Evolutionary conservation across 805 yeast species (phyloP).

Genomic region (Ogataea philodendri): DNA sequence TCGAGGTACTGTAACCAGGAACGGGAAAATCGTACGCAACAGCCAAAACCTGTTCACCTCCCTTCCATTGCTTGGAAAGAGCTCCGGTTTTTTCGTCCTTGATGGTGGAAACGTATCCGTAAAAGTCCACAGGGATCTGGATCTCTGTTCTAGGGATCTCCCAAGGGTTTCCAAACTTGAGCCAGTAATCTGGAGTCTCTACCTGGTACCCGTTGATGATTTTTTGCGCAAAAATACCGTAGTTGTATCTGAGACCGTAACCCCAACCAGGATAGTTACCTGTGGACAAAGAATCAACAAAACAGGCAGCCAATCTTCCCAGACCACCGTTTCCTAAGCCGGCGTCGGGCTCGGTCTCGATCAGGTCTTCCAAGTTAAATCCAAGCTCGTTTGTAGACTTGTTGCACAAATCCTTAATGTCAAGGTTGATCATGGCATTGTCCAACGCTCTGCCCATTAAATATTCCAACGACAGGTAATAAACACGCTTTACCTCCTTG

Average conservation of each 20-base stretch:
- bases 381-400: constrained; percentile 71
- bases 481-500: constrained; percentile 80
- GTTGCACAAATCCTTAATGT: constrained; percentile 57
- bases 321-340: constrained; percentile 95
- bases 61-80: constrained; percentile 68
- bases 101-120: constrained; percentile 70
- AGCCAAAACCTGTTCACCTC: constrained; percentile 87
- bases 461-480: constrained; percentile 83
- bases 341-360: constrained; percentile 88
- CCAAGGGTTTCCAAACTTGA: constrained; percentile 88
- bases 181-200: constrained; percentile 94
- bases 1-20: constrained; percentile 81
- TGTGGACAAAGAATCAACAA: constrained; percentile 82
- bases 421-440: constrained; percentile 83
- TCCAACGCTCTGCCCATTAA: constrained; percentile 95
- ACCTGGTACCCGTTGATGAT: constrained; percentile 92
- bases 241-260: constrained; percentile 88
- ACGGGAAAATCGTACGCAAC: constrained; percentile 89
- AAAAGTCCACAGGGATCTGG: constrained; percentile 85
- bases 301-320: constrained; percentile 93
- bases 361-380: constrained; percentile 80
- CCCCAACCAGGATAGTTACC: constrained; percentile 95
- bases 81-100: constrained; percentile 53
- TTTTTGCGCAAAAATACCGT: constrained; percentile 89
- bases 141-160: constrained; percentile 85